Evolutionary conservation across 2,329 filamentous ascomycete species (phyloP).

Genomic region (Clonostachys solani): DNA sequence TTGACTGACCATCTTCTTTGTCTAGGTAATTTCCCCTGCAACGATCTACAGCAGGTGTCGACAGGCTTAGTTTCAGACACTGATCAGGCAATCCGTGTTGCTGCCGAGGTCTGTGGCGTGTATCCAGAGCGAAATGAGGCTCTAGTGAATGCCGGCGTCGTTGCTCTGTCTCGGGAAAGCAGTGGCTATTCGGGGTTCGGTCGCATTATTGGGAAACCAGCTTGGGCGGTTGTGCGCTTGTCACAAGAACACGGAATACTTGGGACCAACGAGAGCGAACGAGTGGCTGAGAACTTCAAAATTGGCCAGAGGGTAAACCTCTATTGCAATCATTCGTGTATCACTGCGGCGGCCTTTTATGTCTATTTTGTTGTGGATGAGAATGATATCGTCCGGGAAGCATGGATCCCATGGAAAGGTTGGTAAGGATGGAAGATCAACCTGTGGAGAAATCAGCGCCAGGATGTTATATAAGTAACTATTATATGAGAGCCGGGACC

Average conservation of each 20-base stretch:
- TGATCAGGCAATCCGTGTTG: constrained; percentile 22
- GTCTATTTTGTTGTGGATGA: constrained; percentile 29
- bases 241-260: constrained; percentile 32
- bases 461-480: no score
- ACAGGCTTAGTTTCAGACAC: constrained; percentile 21
- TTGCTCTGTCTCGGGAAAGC: constrained; percentile 26
- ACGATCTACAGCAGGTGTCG: constrained; percentile 32
- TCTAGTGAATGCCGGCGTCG: constrained; percentile 27
- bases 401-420: constrained; percentile 32
- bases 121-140: constrained; percentile 30
- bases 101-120: constrained; percentile 27
- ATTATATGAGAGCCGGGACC: no score
- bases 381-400: constrained; percentile 21
- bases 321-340: constrained; percentile 26
- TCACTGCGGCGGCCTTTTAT: constrained; percentile 27
- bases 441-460: no score
- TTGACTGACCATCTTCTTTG: no score
- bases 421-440: background rate
- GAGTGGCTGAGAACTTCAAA: constrained; percentile 14
- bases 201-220: constrained; percentile 14
- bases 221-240: constrained; percentile 25
- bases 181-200: constrained; percentile 21
- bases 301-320: constrained; percentile 25
- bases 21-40: constrained; percentile 22
- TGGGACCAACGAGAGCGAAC: constrained; percentile 1